Base-by-base conservation (phyloP, 345 rosid species). In the Moringa oleifera region DNA sequence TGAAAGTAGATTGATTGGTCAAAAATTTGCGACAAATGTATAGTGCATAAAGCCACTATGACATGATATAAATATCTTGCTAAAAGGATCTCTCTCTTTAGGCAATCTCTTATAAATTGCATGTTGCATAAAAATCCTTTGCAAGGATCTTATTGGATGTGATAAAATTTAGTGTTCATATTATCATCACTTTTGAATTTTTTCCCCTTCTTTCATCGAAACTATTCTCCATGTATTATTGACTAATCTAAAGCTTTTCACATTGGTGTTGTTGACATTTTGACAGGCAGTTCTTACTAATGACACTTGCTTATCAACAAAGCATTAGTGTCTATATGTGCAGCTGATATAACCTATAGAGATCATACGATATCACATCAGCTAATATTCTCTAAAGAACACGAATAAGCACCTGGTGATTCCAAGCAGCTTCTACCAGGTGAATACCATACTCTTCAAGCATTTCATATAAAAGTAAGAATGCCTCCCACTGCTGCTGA, bases 351-450 rank as follows among this genome's bases (percentile, higher is more conserved):
- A 53, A 19, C 69, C 61, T 51, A 24, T 31, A 45, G 24, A 54
- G 55, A 51, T 46, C 23, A 57, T n/a, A n/a, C n/a, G n/a, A n/a
- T n/a, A n/a, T n/a, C n/a, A n/a, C n/a, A n/a, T n/a, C n/a, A n/a
- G n/a, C n/a, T n/a, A n/a, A n/a, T n/a, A 20, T 63, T 23, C 19
- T 62, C 25, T 21, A 28, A 36, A 20, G n/a, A 56, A 62, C 37
- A 25, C 23, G 56, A 71, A 20, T 23, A 61, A 57, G 67, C 59
- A 93, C 98, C 96, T 88, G 98, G 65, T 84, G 91, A 75, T 79
- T 81, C 98, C 98, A 93, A 64, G 94, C 97, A 58, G 97, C 98
- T 78, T 88, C 97, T 59, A 93, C 97, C 22, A 93, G 81, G 73
- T 93, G 97, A 50, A 96, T 88, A n/a, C 98, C 94, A 55, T 78